Evolutionary conservation across 2,329 filamentous ascomycete genomes (phyloP).

Genomic region (Hypoxylon sp.): DNA sequence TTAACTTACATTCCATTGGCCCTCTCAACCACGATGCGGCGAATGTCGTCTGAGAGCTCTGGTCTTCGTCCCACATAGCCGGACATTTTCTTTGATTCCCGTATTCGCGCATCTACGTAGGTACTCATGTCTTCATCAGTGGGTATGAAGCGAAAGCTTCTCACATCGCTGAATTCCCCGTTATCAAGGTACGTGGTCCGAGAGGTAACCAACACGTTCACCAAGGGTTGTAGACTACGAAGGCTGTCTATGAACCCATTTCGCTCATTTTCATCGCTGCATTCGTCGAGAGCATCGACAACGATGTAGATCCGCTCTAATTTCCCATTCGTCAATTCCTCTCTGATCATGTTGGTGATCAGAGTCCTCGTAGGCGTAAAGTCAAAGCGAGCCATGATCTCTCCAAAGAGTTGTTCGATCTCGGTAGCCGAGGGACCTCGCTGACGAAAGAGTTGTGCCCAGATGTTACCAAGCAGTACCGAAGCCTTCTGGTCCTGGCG

Average conservation of each 20-base stretch:
- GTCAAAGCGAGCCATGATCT: conserved; percentile 28
- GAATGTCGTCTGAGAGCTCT: conserved; percentile 29
- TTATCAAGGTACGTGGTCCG: conserved; percentile 27
- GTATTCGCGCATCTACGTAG: conserved; percentile 35
- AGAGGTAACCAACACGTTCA: conserved; percentile 35
- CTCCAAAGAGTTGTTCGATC: conserved; percentile 30
- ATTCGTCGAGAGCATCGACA: conserved; percentile 37
- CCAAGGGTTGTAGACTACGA: conserved; percentile 27
- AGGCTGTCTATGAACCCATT: conserved; percentile 34
- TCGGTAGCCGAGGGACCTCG: conserved; percentile 34
- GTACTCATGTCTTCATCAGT: conserved; percentile 36
- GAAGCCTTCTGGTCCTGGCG: conserved; percentile 37
- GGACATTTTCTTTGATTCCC: conserved; percentile 31
- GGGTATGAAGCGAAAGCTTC: conserved; percentile 22
- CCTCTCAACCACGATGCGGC: conserved; percentile 28
- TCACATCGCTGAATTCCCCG: conserved; percentile 22
- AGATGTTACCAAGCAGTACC: conserved; percentile 33
- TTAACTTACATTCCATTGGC: conserved; percentile 35
- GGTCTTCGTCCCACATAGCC: conserved; percentile 22
- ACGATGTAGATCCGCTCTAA: conserved; percentile 25
- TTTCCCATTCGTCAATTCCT: conserved; percentile 28
- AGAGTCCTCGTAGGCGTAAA: conserved; percentile 31
- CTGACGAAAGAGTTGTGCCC: conserved; percentile 33
- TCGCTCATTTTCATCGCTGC: conserved; percentile 32
- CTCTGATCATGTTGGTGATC: conserved; percentile 29